Percentiles rank a stretch among this genome's conserved stretches.
phyloP scores from a whole-genome alignment of 2,329 filamentous ascomycete genomes.

The Aureobasidium sp. region DNA sequence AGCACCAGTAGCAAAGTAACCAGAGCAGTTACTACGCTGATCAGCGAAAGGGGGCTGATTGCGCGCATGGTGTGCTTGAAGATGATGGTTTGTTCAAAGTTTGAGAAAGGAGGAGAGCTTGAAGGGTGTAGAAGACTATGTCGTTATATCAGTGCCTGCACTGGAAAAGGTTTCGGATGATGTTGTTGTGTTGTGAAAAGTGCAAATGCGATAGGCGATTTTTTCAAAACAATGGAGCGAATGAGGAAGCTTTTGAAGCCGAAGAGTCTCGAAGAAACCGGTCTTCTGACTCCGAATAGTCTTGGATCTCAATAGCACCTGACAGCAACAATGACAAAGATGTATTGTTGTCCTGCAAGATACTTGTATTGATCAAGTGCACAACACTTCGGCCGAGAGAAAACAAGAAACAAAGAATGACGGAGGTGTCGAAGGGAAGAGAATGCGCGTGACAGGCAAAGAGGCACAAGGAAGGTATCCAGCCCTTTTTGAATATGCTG shows the following conservation, averaged over 20 bases:
- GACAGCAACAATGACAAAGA: slow-evolving; percentile 15
- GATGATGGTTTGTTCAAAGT: slow-evolving; percentile 6
- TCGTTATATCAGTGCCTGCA: slow-evolving; percentile 16
- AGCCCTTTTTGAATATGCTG: slow-evolving; percentile 8
- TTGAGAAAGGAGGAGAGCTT: slow-evolving; percentile 16
- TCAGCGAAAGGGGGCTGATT: slow-evolving; percentile 12
- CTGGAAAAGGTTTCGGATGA: slow-evolving; percentile 1
- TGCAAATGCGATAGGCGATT: slow-evolving; percentile 13
- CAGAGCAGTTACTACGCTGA: slow-evolving; percentile 10
- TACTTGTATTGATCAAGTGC: slow-evolving; percentile 14
- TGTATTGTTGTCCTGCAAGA: slow-evolving; percentile 15
- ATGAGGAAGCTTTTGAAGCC: slow-evolving; percentile 8
- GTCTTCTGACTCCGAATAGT: slow-evolving; percentile 14
- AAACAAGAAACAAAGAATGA: slow-evolving; percentile 16
- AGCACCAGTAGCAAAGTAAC: slow-evolving; percentile 10
- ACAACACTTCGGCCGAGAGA: slow-evolving; percentile 4
- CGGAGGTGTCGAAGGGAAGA: neutral
- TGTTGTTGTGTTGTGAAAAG: slow-evolving; percentile 5
- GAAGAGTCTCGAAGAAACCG: slow-evolving; percentile 4
- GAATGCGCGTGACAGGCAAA: slow-evolving; percentile 9
- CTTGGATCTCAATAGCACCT: slow-evolving; percentile 12
- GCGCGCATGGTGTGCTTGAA: slow-evolving; percentile 11
- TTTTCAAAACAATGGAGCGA: slow-evolving; percentile 11
- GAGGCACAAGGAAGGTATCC: neutral
- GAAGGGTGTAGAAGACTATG: slow-evolving; percentile 16